Percentiles rank a stretch among this genome's conserved stretches.
phyloP scores from a whole-genome alignment of 2,329 filamentous ascomycete genomes.

The Cyclaneusma minus region DNA sequence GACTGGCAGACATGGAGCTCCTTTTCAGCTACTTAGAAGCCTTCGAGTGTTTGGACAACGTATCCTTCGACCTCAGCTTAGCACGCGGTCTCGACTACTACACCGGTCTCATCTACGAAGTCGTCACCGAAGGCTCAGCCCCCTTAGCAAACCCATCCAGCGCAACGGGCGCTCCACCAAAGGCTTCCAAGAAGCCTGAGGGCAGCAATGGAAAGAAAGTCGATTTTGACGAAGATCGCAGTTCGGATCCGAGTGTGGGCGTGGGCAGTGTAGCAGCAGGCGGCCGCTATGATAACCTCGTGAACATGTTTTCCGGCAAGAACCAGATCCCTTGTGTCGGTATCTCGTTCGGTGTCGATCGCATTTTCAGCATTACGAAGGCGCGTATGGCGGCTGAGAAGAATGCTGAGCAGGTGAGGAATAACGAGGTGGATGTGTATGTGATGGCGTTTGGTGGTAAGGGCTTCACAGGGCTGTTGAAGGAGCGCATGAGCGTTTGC shows the following conservation, averaged over 20 bases:
- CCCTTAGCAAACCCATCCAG: conserved; percentile 26
- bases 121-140: conserved; percentile 66
- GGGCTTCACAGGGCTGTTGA: conserved; percentile 64
- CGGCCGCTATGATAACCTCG: conserved; percentile 82
- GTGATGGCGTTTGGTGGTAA: conserved; percentile 92
- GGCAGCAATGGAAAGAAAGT: conserved; percentile 31
- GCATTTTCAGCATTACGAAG: conserved; percentile 87
- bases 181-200: conserved; percentile 20
- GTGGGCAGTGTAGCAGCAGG: conserved; percentile 83
- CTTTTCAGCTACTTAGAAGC: conserved; percentile 72
- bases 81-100: conserved; percentile 83
- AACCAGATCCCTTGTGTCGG: conserved; percentile 77
- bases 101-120: conserved; percentile 64
- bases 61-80: conserved; percentile 82
- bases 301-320: conserved; percentile 85
- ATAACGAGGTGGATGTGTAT: conserved; percentile 74
- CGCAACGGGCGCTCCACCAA: conserved; percentile 22
- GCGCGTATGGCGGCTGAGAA: conserved; percentile 51
- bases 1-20: conserved; percentile 65
- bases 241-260: conserved; percentile 64
- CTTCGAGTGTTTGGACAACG: conserved; percentile 53
- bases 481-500: conserved; percentile 71
- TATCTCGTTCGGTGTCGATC: conserved; percentile 87
- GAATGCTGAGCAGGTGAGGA: conserved; percentile 36
- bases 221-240: conserved; percentile 46